phyloP scores from a whole-genome alignment of 2,329 filamentous ascomycete genomes.

The Aspergillus sclerotialis region DNA sequence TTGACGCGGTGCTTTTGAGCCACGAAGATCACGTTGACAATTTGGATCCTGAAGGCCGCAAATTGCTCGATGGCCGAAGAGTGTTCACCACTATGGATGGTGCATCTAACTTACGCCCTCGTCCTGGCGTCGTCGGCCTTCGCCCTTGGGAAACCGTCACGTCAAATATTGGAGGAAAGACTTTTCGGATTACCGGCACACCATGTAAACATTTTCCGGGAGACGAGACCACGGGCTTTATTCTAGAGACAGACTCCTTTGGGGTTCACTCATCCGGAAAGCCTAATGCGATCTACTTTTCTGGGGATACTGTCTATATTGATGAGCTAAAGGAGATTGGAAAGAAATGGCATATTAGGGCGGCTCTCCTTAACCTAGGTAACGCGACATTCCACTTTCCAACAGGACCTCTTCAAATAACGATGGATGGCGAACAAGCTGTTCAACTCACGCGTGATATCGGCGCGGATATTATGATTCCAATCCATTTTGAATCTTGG shows the following conservation, averaged over 20 bases:
- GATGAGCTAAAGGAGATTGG: constrained; percentile 29
- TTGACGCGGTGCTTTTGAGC: constrained; percentile 7
- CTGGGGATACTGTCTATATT: constrained; percentile 22
- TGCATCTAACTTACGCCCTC: constrained; percentile 4
- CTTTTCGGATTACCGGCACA: constrained; percentile 35
- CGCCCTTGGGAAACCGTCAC: constrained; percentile 31
- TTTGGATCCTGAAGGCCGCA: constrained; percentile 6
- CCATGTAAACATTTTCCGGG: constrained; percentile 39
- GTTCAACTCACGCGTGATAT: constrained; percentile 33
- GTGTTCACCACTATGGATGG: constrained; percentile 8
- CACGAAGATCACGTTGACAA: constrained; percentile 9
- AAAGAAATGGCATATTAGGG: constrained; percentile 2
- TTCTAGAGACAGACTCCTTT: constrained; percentile 31
- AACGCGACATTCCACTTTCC: constrained; percentile 13
- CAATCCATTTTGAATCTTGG: constrained; percentile 44
- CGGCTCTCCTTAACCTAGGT: background rate
- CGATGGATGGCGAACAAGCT: constrained; percentile 39
- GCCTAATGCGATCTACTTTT: constrained; percentile 41
- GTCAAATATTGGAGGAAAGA: constrained; percentile 21
- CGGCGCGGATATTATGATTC: constrained; percentile 35
- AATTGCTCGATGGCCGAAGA: constrained; percentile 6
- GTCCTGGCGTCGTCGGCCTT: constrained; percentile 18
- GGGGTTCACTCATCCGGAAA: constrained; percentile 24
- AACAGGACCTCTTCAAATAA: constrained; percentile 30
- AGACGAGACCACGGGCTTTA: constrained; percentile 39